Percentiles rank a stretch among this genome's conserved stretches.
Evolutionary conservation across 73 alveolate genomes (phyloP).

Genomic region (Paramecium octaurelia): DNA sequence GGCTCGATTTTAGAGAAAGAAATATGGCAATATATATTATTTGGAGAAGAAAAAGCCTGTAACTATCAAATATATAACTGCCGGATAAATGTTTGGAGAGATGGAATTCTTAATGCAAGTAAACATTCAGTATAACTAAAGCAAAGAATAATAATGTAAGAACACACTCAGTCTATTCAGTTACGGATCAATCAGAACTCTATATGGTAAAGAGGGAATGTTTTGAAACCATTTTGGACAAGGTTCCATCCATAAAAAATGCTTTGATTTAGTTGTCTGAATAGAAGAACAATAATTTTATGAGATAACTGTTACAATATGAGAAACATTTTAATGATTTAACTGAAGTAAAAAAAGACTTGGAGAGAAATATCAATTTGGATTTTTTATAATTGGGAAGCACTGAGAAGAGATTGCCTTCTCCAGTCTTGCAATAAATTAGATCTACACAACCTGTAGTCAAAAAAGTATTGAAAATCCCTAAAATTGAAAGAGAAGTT

Average conservation of each 20-base stretch:
- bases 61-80: conserved; percentile 20
- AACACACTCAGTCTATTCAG: conserved; percentile 24
- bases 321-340: conserved; percentile 33
- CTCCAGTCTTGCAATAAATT: not conserved
- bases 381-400: conserved; percentile 11
- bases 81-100: conserved; percentile 47
- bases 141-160: not conserved
- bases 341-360: conserved; percentile 37
- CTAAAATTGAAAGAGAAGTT: not conserved
- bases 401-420: not conserved
- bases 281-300: not conserved
- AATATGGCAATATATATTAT: conserved; percentile 4
- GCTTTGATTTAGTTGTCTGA: not conserved
- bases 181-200: conserved; percentile 40
- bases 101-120: conserved; percentile 38
- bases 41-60: conserved; percentile 17
- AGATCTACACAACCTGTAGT: not conserved
- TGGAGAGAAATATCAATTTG: conserved; percentile 4
- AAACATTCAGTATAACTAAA: not conserved
- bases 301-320: conserved; percentile 1
- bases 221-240: not conserved
- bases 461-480: not conserved
- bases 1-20: conserved; percentile 23
- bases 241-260: not conserved
- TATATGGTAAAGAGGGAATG: not conserved